Evolutionary conservation across 2,329 filamentous ascomycete species (phyloP), one percentile per base, ranked within the genome.

Genomic region (Phaeosphaeriaceae sp.): DNA sequence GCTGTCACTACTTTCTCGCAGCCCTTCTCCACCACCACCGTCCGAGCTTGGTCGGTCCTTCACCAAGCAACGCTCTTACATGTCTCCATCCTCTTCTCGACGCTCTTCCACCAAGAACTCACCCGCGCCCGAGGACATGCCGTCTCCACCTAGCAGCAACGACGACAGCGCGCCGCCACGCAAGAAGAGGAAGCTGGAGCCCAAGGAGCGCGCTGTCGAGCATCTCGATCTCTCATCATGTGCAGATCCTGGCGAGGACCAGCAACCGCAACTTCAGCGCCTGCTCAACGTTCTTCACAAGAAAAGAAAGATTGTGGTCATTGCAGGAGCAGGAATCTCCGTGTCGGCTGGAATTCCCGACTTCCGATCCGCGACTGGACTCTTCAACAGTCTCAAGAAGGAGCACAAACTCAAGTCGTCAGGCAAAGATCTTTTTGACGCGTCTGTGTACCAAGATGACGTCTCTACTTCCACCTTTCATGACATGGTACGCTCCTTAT

Each of bases 301-400:
- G 73, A 95, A 95, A 83, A 91, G 93, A 80, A 97, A 97, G 82
- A 96, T 99, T 74, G 92, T 99, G 33, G 92, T 98, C 51, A 91
- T 99, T 76, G 95, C 94, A 48, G 95, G 95, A 57, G 95, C 95
- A 63, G 95, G 95, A 61, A 99, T 99, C 70, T 98, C 95, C 41
- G 95, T 97, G 51, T 94, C 94, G 53, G 94, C 95, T 67, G 95
- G 95, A 62, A 96, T 99, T 70, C 95, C 95, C 69, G 95, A 99
- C 77, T 99, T 99, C 73, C 92, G 95, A 65, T 99, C 95, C 5
- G 89, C 91, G 11, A 90, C 89, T 58, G 95, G 95, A 51, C 86
- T 99, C 2, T 99, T 99, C 79, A 91, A 89, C 58, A 91, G 90
- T 19, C 84, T 97, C 24, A 90, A 91, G 65, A 90, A 87, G 61